These are phyloP conservation scores for Cryphonectria carpinicola DNA, from an alignment of 2,329 filamentous ascomycete species.

Conservation along the genomic window DNA sequence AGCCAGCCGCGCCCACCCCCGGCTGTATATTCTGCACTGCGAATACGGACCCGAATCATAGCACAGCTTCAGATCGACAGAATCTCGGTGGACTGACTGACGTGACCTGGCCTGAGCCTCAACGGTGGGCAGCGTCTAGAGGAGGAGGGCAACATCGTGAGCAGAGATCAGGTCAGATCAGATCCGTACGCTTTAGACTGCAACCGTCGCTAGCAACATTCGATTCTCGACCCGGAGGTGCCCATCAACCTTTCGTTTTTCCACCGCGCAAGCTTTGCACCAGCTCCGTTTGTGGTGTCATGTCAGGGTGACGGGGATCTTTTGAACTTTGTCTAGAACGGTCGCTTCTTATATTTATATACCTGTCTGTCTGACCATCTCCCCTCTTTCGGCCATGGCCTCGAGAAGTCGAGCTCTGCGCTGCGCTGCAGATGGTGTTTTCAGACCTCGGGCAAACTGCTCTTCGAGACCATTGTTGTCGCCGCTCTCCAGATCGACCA, in stretches of 20 bases:
- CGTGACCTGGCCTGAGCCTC: background rate
- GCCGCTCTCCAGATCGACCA: slow-evolving; percentile 20
- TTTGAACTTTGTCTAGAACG: background rate
- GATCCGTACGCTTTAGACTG: slow-evolving; percentile 5
- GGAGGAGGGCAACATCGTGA: slow-evolving; percentile 2
- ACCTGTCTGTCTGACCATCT: slow-evolving; percentile 7
- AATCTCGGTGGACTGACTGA: background rate
- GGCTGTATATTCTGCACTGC: background rate
- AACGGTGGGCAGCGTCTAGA: background rate
- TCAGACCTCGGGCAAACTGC: slow-evolving; percentile 17
- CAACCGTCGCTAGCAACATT: slow-evolving; percentile 11
- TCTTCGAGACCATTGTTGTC: slow-evolving; percentile 15
- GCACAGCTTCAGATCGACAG: background rate
- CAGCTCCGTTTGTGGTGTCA: slow-evolving; percentile 24
- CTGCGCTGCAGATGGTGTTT: slow-evolving; percentile 22
- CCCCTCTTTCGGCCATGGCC: slow-evolving; percentile 23
- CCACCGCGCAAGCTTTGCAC: slow-evolving; percentile 3
- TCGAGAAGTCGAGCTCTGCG: slow-evolving; percentile 29
- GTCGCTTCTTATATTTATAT: background rate
- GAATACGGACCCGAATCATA: background rate
- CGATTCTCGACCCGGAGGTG: slow-evolving; percentile 15
- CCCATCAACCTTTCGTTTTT: slow-evolving; percentile 14
- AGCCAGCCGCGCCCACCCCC: background rate
- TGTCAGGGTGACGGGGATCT: slow-evolving; percentile 11
- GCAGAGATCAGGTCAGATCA: slow-evolving; percentile 8